Conservation (phyloP, 352 stramenopile species). For the Chrysophaeum taylorii region DNA sequence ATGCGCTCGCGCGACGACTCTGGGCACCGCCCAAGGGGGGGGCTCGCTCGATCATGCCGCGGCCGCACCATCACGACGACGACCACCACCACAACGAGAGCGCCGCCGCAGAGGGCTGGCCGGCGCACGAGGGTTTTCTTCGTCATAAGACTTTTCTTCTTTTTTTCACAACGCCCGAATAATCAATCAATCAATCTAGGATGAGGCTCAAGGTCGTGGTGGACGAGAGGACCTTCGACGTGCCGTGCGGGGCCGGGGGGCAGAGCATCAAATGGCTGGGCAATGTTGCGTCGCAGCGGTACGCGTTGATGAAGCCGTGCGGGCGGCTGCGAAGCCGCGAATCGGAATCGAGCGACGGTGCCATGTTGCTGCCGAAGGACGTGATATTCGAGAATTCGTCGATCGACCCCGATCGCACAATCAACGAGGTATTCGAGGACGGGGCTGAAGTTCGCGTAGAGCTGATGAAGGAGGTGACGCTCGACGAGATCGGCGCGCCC, state of each 20-base stretch:
- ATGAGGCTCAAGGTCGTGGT: conserved; percentile 22
- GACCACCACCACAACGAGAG: too few relatives aligned
- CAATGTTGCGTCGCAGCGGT: conserved; percentile 59
- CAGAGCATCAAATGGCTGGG: conserved; percentile 68
- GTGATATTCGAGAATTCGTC: conserved; percentile 23
- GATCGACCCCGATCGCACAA: conserved; percentile 5
- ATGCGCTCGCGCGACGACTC: neutral
- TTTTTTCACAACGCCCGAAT: too few relatives aligned
- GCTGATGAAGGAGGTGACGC: conserved; percentile 54
- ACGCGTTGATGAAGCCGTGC: conserved; percentile 51
- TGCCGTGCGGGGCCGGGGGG: conserved; percentile 60
- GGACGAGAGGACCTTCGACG: conserved; percentile 36
- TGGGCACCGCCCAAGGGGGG: too few relatives aligned
- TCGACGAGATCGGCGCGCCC: conserved; percentile 64
- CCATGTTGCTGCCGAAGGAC: conserved; percentile 59
- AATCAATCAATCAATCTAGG: too few relatives aligned
- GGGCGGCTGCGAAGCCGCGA: conserved; percentile 58
- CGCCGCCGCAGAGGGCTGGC: too few relatives aligned
- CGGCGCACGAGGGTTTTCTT: too few relatives aligned
- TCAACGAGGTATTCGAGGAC: conserved; percentile 15
- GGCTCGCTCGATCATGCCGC: too few relatives aligned
- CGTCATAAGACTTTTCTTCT: too few relatives aligned
- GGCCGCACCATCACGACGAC: too few relatives aligned
- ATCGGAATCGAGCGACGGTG: conserved; percentile 12
- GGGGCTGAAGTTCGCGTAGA: neutral